A percentile compares a stretch with the other conserved stretches of the same genome.
Conservation (phyloP, 176 grass and related monocot genomes). For the Aegilops longissima region DNA sequence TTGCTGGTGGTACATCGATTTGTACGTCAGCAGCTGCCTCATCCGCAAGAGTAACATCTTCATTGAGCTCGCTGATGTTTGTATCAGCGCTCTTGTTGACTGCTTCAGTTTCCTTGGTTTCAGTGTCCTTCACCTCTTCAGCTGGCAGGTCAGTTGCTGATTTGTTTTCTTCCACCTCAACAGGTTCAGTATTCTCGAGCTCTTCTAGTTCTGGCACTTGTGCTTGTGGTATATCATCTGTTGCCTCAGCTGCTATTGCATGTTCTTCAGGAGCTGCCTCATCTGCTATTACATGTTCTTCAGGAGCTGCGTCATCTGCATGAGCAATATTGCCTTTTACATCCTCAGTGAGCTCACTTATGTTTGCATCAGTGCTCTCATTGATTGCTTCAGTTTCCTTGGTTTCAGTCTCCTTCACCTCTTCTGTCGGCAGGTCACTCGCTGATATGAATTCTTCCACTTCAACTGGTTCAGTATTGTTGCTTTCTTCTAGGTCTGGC, state of each 20-base stretch:
- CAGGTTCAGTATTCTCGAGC: constrained; percentile 4
- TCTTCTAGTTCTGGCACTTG: constrained; percentile 24
- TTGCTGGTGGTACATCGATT: background rate
- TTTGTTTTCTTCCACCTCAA: constrained; percentile 18
- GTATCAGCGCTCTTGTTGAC: background rate
- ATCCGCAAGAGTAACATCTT: background rate
- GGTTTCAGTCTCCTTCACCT: constrained; percentile 9
- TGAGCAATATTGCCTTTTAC: background rate
- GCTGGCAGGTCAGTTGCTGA: background rate
- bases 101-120: constrained; percentile 12
- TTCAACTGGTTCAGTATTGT: constrained; percentile 1
- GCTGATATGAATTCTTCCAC: background rate
- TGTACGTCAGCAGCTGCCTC: background rate
- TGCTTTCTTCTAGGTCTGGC: constrained; percentile 12
- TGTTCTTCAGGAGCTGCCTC: constrained; percentile 7
- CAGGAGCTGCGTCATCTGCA: background rate
- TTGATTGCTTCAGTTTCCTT: constrained; percentile 19
- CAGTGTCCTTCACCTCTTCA: background rate
- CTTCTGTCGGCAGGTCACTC: constrained; percentile 11
- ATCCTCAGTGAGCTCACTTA: constrained; percentile 12
- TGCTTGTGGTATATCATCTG: constrained; percentile 12
- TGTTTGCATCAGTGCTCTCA: constrained; percentile 6
- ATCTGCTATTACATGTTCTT: constrained; percentile 7
- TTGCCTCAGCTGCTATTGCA: background rate
- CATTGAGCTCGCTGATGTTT: background rate